Evolutionary conservation across 805 yeast genomes (phyloP), one percentile per base, ranked within the genome.

Genomic region (Danielia oregonensis): DNA sequence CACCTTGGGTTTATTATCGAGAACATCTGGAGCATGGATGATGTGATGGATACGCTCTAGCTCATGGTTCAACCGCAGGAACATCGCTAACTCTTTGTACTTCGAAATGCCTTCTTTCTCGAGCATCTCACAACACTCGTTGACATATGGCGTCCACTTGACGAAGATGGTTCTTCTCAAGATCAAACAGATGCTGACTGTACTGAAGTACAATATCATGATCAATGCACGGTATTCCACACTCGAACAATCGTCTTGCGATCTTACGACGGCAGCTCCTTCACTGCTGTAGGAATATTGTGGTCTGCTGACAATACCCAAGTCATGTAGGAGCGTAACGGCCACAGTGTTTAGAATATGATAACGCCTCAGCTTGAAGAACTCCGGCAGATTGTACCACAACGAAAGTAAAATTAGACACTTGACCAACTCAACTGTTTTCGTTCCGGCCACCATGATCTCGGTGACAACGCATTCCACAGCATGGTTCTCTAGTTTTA

Each of bases 361-460:
- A 44, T 81, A 79, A 30, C 94, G 74, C 37, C 94, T 76, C 47
- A 83, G 84, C 43, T 79, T 84, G 44, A 85, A 84, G 46, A 85
- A 65, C 56, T 86, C 96, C 0, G 95, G 85, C 4, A 86, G 75
- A 44, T 83, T 85, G 53, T 86, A 87, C 95, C 95, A 88, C 18
- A 81, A 57, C 17, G 83, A 72, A 33, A 83, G 63, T 5, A 85
- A 49, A 13, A 83, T 52, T 32, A 84, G 61, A 13, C 80, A 63
- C 53, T 81, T 79, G 25, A 87, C 61, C 24, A 86, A 57, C 53
- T 86, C 89, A 12, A 79, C 58, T 5, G 79, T 71, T 59, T 86
- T 88, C 36, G 76, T 70, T 13, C 96, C 95, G 17, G 74, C 65
- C 6, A 82, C 69, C 58, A 87, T 58, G 8, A 82, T 71, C 49